Evolutionary conservation across 2,329 filamentous ascomycete species (phyloP).

Genomic region (Xylaria sp.): DNA sequence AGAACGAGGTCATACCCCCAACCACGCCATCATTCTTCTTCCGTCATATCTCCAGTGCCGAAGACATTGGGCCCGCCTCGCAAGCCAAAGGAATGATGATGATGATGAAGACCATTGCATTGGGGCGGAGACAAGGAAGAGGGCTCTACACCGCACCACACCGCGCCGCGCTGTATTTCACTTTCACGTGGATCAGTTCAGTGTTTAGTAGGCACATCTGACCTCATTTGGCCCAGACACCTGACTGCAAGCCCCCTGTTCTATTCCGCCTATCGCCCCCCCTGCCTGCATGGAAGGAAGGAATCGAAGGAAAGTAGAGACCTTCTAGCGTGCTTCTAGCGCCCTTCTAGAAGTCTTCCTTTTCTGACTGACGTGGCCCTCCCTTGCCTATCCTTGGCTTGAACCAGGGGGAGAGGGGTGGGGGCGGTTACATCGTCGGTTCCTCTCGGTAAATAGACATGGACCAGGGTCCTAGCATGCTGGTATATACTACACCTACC

Average conservation of each 20-base stretch:
- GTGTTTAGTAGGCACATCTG: constrained; percentile 2
- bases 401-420: neutral
- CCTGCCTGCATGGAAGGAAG: constrained; percentile 37
- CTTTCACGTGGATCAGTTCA: neutral
- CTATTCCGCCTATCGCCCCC: neutral
- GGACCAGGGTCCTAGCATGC: neutral
- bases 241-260: constrained; percentile 19
- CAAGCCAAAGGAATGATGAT: neutral
- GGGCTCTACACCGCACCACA: neutral
- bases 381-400: neutral
- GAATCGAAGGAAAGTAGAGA: constrained; percentile 22
- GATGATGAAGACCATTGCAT: constrained; percentile 4
- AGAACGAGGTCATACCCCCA: neutral
- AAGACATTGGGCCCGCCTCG: constrained; percentile 6
- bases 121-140: neutral
- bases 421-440: neutral
- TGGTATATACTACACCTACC: neutral
- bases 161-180: neutral
- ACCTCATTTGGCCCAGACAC: constrained; percentile 14
- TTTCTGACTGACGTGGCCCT: constrained; percentile 25
- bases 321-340: neutral
- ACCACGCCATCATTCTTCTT: neutral
- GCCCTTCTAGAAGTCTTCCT: constrained; percentile 42
- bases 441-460: neutral
- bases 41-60: neutral